These are phyloP conservation scores for Protomyces pachydermus DNA, from an alignment of 1,139 yeast species.

Conservation along the genomic window DNA sequence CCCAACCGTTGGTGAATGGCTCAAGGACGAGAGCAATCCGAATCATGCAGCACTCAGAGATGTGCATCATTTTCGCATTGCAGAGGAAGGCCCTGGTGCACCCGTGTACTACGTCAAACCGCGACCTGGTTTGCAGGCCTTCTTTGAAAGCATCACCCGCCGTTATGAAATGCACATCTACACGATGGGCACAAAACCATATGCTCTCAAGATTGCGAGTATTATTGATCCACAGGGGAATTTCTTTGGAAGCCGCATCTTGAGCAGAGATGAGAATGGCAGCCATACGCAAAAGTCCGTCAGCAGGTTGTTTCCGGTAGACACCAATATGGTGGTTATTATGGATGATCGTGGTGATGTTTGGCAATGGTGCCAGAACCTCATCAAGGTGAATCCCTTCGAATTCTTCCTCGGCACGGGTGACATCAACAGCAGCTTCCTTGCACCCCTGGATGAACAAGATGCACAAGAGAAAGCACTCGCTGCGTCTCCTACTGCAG, in stretches of 20 bases:
- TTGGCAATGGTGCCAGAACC: constrained; percentile 94
- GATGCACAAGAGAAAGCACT: not conserved
- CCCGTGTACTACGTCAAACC: constrained; percentile 83
- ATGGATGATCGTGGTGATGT: constrained; percentile 98
- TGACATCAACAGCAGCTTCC: constrained; percentile 87
- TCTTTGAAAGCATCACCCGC: constrained; percentile 58
- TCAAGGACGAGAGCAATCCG: constrained; percentile 75
- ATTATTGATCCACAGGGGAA: constrained; percentile 86
- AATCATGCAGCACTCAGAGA: constrained; percentile 79
- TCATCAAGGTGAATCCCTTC: constrained; percentile 88
- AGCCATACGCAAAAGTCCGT: constrained; percentile 83
- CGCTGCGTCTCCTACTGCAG: not conserved
- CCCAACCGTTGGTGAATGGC: constrained; percentile 97
- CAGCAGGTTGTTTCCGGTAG: constrained; percentile 86
- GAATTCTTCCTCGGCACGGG: constrained; percentile 97
- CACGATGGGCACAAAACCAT: constrained; percentile 97
- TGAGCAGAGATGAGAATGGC: constrained; percentile 93
- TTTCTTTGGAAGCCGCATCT: constrained; percentile 83
- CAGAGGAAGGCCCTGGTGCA: constrained; percentile 58
- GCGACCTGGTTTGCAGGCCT: constrained; percentile 77
- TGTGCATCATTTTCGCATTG: constrained; percentile 64
- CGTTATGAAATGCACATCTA: constrained; percentile 87
- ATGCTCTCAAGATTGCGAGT: constrained; percentile 83
- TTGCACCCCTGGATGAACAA: constrained; percentile 56
- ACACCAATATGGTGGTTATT: constrained; percentile 91